Base-by-base conservation (phyloP, 495 filamentous ascomycete genomes). In the Penicillium canescens region DNA sequence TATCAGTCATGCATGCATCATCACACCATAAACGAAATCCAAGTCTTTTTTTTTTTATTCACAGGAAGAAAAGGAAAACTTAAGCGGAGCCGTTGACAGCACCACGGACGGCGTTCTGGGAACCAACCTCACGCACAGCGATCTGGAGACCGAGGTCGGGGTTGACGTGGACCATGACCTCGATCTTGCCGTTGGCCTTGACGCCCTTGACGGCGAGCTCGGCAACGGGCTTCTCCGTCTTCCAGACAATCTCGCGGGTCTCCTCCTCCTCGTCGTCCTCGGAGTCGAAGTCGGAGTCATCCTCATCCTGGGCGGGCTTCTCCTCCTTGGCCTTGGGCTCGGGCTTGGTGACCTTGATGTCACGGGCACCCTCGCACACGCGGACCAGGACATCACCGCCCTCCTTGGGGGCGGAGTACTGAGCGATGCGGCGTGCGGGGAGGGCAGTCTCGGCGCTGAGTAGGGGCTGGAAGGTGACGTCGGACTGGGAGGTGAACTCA, bases 341-440 rank as follows among this genome's bases (percentile, higher is more conserved):
- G 31, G 89, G 84, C 76, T 90, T 91, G 60, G 86, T 90, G 56
- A 96, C 84, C 72, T 93, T 91, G 78, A 98, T 97, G 61, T 93
- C 85, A 23, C 88, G 84, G 46, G 77, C 78, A 60, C 90, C 95
- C 75, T 98, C 94, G 57, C 86, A 89, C 36, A 98, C 75, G 67
- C 87, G 88, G 60, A 98, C 76, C 8, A 98, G 71, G 2, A 97
- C 90, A 58, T 94, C 86, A 28, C 93, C 94, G 47, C 91, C 93
- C 16, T 83, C 81, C 62, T 85, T 83, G 42, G 90, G 86, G 2
- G 82, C 85, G 31, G 77, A 71, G 59, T 98, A 84, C 57, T 90
- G 83, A 14, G 90, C 85, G 11, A 87, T 87, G 54, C 92, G 82
- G 54, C 94, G 86, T 18, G 90, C 91, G 13, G 94, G 94, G 8